Evolutionary conservation across 2,329 filamentous ascomycete species (phyloP).

Genomic region (Cercospora zeae-maydis): DNA sequence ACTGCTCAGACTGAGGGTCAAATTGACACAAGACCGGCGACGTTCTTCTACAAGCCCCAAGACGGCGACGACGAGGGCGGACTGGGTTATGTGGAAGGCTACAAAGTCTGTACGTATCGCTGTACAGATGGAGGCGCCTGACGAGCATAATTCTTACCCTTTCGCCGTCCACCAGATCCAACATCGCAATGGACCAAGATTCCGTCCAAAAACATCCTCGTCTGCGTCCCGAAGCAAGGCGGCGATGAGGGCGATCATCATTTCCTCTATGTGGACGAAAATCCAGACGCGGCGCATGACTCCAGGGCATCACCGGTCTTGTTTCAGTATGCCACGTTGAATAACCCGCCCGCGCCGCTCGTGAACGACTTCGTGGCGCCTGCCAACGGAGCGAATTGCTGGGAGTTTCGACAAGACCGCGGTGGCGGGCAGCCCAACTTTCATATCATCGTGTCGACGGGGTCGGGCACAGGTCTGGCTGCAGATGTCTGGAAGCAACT

Average conservation of each 20-base stretch:
- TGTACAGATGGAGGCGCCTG: not conserved
- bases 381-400: constrained; percentile 23
- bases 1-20: constrained; percentile 23
- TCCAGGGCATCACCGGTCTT: constrained; percentile 20
- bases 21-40: constrained; percentile 29
- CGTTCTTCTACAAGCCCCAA: constrained; percentile 26
- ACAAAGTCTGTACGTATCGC: constrained; percentile 23
- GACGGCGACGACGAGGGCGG: constrained; percentile 19
- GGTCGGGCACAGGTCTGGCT: constrained; percentile 45
- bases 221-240: constrained; percentile 19
- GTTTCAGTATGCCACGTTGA: constrained; percentile 25
- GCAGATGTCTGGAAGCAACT: constrained; percentile 39
- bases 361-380: constrained; percentile 23
- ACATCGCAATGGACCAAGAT: constrained; percentile 22
- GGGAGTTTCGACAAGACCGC: constrained; percentile 18
- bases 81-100: constrained; percentile 26
- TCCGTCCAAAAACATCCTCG: constrained; percentile 26
- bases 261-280: constrained; percentile 27
- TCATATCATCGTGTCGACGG: constrained; percentile 46
- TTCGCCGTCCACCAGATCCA: constrained; percentile 8
- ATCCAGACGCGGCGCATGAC: constrained; percentile 20
- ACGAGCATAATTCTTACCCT: not conserved
- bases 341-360: constrained; percentile 26
- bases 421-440: constrained; percentile 24
- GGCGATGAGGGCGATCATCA: constrained; percentile 19